Evolutionary conservation across 2,329 filamentous ascomycete species (phyloP), one percentile per base, ranked within the genome.

Genomic region (Aspergillus tanneri): DNA sequence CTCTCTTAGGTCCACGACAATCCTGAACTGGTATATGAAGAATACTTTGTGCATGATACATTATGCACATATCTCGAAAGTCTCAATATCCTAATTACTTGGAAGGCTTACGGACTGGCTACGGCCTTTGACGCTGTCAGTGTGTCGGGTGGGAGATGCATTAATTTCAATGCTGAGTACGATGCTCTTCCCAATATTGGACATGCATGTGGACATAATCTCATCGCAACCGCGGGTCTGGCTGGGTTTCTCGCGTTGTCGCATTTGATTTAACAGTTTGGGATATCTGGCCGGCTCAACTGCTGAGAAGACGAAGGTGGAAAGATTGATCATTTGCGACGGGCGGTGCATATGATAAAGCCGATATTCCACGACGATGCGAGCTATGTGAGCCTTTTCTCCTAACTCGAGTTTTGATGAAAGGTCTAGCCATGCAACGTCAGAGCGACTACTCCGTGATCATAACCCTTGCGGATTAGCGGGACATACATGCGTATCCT

Each of bases 191-290:
- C 57, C 3, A 50, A 35, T 0, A 56, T 60, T 11, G 54, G 56
- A 5, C 58, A 61, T 45, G 57, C 56, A 0, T 62, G 57, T n/a
- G 59, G 59, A 1, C 60, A 62, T 36, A 61, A 61, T 19, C 58
- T 56, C 23, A 61, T 60, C 2, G 57, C 55, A 8, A 56, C 43
- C 7, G 44, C 40, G n/a, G 43, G 43, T 2, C 40, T 62, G 2
- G 44, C 54, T 3, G 53, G 43, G 2, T 57, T 58, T 18, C 12
- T 57, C 1, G 55, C 40, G 2, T 16, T 50, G 21, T 37, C 48
- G 2, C 23, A 44, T 14, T 30, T 43, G 1, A 18, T 61, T n/a
- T 46, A 51, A n/a, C n/a, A 43, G 10, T 25, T 23, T 6, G 21
- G 37, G 5, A 27, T 45, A 9, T 14, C 43, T 4, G 50, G 53